A percentile compares a stretch with the other conserved stretches of the same genome.
phyloP scores from a whole-genome alignment of 2,329 filamentous ascomycete genomes.

The Fusarium mangiferae region DNA sequence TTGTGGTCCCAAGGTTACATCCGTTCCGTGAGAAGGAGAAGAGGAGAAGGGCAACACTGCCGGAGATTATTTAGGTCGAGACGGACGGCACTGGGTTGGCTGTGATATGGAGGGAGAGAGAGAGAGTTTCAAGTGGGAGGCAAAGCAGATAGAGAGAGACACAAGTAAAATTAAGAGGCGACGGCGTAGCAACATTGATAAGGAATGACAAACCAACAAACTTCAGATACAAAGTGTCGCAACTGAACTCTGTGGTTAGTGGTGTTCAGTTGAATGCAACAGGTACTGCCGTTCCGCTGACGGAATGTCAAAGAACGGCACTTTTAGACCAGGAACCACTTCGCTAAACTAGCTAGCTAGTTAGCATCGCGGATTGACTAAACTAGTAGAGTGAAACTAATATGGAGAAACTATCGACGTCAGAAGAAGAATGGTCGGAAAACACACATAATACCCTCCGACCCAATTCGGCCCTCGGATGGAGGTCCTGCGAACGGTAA shows the following conservation, averaged over 20 bases:
- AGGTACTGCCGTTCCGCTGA: constrained; percentile 19
- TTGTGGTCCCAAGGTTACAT: constrained; percentile 24
- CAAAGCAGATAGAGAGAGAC: background rate
- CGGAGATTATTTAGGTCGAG: constrained; percentile 36
- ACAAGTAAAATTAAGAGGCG: background rate
- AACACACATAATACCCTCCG: constrained; percentile 27
- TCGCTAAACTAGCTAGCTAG: background rate
- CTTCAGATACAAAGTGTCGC: background rate
- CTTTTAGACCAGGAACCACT: constrained; percentile 33
- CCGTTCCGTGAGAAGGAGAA: background rate
- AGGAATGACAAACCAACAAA: background rate
- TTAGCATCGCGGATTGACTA: background rate
- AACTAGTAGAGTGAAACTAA: constrained; percentile 2
- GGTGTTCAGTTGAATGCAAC: constrained; percentile 8
- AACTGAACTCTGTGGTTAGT: background rate
- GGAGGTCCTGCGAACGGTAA: constrained; percentile 22
- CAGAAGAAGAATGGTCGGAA: constrained; percentile 18
- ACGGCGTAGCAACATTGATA: constrained; percentile 1
- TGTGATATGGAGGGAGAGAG: background rate
- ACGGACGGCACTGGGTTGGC: background rate
- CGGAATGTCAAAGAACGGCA: constrained; percentile 23
- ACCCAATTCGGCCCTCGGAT: constrained; percentile 11
- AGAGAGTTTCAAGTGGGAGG: background rate
- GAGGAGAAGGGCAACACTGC: constrained; percentile 8
- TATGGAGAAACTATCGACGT: constrained; percentile 1